Evolutionary conservation across 148 eudicot species (phyloP).

Genomic region (Linanthus parryae): DNA sequence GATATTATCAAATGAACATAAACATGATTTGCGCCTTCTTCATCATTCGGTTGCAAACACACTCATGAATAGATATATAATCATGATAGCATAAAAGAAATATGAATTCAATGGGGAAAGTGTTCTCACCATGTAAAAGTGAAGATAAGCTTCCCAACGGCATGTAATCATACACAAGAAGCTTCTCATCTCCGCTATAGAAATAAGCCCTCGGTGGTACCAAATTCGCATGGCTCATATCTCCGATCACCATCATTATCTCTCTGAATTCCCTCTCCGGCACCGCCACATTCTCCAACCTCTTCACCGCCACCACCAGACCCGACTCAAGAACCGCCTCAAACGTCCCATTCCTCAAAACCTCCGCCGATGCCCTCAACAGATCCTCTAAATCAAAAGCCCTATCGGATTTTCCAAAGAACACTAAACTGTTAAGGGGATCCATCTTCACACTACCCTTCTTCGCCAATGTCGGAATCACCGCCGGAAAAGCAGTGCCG

Average conservation of each 20-base stretch:
- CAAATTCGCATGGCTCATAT: conserved; percentile 60
- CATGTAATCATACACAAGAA: conserved; percentile 78
- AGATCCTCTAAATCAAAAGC: conserved; percentile 76
- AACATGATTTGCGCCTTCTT: no score
- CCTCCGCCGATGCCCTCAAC: conserved; percentile 84
- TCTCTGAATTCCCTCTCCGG: conserved; percentile 55
- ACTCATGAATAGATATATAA: not conserved
- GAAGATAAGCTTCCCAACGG: conserved; percentile 92
- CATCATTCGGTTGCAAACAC: no score
- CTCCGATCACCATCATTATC: conserved; percentile 63
- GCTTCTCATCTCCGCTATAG: conserved; percentile 62
- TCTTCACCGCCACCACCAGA: conserved; percentile 57
- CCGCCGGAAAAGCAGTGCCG: no score
- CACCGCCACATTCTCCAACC: conserved; percentile 63
- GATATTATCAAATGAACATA: no score
- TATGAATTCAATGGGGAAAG: no score
- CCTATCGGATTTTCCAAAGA: conserved; percentile 40
- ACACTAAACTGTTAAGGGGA: conserved; percentile 44
- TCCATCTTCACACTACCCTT: conserved; percentile 15
- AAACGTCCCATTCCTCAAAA: conserved; percentile 77
- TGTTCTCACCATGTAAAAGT: conserved; percentile 70
- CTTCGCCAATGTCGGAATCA: not conserved
- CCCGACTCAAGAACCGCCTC: conserved; percentile 70
- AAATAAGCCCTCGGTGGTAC: conserved; percentile 65
- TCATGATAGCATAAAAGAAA: not conserved